Evolutionary conservation across 768 basidiomycete species (phyloP).

Genomic region (Pisolithus marmoratus): DNA sequence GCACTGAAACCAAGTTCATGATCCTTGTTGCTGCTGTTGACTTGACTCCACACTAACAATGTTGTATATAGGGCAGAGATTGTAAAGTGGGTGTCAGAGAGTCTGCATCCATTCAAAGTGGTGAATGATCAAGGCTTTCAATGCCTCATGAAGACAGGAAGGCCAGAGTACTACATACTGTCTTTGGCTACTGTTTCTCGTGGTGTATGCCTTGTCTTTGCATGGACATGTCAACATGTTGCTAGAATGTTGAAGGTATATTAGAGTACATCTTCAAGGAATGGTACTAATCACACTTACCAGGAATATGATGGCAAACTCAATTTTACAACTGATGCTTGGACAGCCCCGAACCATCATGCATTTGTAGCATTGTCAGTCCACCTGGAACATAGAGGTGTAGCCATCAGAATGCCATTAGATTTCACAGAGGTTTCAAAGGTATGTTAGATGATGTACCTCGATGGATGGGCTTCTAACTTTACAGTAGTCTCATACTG

Average conservation of each 20-base stretch:
- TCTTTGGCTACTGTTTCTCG: conserved; percentile 26
- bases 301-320: conserved; percentile 27
- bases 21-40: no score
- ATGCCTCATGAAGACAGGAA: conserved; percentile 9
- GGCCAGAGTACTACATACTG: conserved; percentile 28
- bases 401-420: no score
- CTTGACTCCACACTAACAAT: no score
- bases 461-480: no score
- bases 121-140: conserved; percentile 30
- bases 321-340: conserved; percentile 22
- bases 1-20: no score
- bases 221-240: conserved; percentile 11
- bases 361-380: conserved; percentile 10
- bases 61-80: conserved; percentile 21
- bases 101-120: conserved; percentile 28
- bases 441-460: no score
- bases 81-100: conserved; percentile 32
- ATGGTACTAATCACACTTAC: neutral
- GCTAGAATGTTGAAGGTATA: conserved; percentile 25
- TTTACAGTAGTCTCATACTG: no score
- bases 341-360: conserved; percentile 23
- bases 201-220: conserved; percentile 27
- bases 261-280: no score
- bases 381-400: no score
- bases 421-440: no score